Conservation (phyloP, 2,329 filamentous ascomycete genomes). For the Sclerotiophoma versabilis region DNA sequence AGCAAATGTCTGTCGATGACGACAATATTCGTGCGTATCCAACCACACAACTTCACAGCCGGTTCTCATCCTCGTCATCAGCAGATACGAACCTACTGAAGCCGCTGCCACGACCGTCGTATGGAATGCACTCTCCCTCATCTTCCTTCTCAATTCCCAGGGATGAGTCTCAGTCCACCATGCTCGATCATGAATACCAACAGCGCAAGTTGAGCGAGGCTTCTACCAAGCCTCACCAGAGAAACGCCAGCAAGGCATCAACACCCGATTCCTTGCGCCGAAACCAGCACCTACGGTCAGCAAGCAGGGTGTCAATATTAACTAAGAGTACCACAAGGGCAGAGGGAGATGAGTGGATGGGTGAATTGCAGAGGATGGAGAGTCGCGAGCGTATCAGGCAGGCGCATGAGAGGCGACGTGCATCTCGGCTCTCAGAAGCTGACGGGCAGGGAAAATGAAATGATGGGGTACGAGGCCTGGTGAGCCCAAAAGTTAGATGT, state of each 20-base stretch:
- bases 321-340: neutral
- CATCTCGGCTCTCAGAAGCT: neutral
- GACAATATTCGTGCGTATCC: neutral
- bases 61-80: slow-evolving; percentile 1
- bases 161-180: neutral
- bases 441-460: neutral
- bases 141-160: neutral
- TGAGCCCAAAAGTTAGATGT: too few species aligned
- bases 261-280: neutral
- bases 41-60: neutral
- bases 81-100: neutral
- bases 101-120: neutral
- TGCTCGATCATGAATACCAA: slow-evolving; percentile 4
- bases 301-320: neutral
- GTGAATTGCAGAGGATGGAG: slow-evolving; percentile 21
- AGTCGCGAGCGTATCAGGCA: slow-evolving; percentile 16
- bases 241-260: neutral
- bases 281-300: neutral
- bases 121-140: neutral
- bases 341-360: slow-evolving; percentile 14
- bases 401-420: neutral
- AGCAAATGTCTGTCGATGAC: neutral
- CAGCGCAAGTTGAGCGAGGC: neutral
- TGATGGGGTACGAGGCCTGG: too few species aligned
- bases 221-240: neutral